phyloP scores from a whole-genome alignment of 768 basidiomycete species.

The Lenzites betulinus region DNA sequence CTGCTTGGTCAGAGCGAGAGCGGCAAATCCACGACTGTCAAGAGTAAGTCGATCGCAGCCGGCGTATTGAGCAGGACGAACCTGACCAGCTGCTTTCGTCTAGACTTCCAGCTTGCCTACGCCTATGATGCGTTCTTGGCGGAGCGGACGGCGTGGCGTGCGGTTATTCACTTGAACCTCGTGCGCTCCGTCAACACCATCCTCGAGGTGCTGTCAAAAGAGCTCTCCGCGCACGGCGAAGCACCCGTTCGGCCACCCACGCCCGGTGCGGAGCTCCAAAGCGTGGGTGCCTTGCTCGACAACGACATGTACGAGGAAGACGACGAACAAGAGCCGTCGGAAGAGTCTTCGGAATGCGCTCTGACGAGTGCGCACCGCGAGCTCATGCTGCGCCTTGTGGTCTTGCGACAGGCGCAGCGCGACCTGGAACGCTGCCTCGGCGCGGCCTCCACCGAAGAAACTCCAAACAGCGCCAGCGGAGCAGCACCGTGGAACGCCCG shows the following conservation, averaged over 20 bases:
- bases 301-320: constrained; percentile 14
- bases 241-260: neutral
- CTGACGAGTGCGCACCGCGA: constrained; percentile 63
- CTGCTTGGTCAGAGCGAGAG: constrained; percentile 76
- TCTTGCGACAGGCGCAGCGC: constrained; percentile 55
- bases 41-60: constrained; percentile 50
- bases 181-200: constrained; percentile 70
- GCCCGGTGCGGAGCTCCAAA: neutral
- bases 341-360: neutral
- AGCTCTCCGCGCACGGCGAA: constrained; percentile 7
- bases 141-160: constrained; percentile 70
- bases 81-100: neutral
- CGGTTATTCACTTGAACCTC: constrained; percentile 79
- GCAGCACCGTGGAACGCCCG: constrained; percentile 21
- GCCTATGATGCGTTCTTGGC: constrained; percentile 69
- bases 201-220: constrained; percentile 52
- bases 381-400: constrained; percentile 56
- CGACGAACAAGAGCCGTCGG: neutral
- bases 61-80: neutral
- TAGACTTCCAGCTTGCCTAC: constrained; percentile 77
- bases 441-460: constrained; percentile 50
- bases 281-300: constrained; percentile 7
- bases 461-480: neutral
- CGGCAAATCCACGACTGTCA: constrained; percentile 78
- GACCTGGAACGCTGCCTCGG: constrained; percentile 63